Conservation (phyloP, 345 rosid species). For the Euphorbia tirucalli region DNA sequence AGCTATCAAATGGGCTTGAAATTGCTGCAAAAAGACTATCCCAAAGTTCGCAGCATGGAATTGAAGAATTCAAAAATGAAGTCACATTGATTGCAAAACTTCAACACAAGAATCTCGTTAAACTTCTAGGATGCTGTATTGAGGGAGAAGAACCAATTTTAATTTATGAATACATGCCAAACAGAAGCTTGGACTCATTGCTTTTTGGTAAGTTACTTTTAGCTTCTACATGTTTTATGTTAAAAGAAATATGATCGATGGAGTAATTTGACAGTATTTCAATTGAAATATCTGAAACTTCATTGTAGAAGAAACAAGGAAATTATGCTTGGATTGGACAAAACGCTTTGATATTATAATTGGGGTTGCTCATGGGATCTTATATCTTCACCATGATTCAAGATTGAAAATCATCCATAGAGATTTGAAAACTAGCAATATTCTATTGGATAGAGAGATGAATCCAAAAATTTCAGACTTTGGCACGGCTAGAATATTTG, state of each 20-base stretch:
- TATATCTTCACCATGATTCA: constrained; percentile 11
- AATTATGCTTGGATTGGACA: constrained; percentile 9
- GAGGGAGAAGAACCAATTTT: constrained; percentile 16
- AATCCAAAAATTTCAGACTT: constrained; percentile 21
- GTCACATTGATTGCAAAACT: constrained; percentile 12
- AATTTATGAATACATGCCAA: constrained; percentile 19
- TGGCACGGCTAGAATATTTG: constrained; percentile 10
- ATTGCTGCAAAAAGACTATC: constrained; percentile 14
- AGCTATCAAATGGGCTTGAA: constrained; percentile 11
- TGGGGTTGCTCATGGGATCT: constrained; percentile 17
- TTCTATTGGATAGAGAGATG: constrained; percentile 6
- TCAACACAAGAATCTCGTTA: constrained; percentile 13
- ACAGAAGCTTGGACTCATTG: constrained; percentile 7
- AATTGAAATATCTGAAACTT: not conserved
- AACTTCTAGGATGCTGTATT: constrained; percentile 4
- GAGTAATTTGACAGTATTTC: too few species aligned
- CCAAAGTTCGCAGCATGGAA: constrained; percentile 1
- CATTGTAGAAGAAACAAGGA: constrained; percentile 6
- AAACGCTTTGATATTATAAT: constrained; percentile 5
- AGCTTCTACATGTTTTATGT: too few species aligned
- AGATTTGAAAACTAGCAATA: constrained; percentile 5
- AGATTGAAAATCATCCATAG: constrained; percentile 1
- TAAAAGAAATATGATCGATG: too few species aligned
- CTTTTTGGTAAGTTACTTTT: not conserved
- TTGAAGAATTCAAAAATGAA: constrained; percentile 6